Evolutionary conservation across 163 green algal species (phyloP).

Genomic region (Prototheca stagnorum): DNA sequence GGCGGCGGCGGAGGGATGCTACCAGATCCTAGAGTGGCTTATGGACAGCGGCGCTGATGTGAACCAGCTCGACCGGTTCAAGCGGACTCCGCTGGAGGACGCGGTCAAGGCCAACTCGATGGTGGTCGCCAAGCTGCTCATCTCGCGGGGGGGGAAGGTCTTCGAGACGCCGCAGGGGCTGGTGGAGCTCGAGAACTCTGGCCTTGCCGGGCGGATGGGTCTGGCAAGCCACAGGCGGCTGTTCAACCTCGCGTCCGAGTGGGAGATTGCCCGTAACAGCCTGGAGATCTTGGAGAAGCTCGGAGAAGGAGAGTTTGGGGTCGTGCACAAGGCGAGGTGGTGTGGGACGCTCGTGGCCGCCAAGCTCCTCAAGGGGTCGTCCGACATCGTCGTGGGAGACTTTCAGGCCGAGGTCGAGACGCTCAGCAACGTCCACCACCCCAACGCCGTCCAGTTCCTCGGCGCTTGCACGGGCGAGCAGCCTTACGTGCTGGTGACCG

Average conservation of each 20-base stretch:
- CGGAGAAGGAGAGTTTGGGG: slow-evolving; percentile 79
- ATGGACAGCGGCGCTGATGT: slow-evolving; percentile 41
- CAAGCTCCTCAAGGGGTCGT: slow-evolving; percentile 69
- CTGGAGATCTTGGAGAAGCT: slow-evolving; percentile 54
- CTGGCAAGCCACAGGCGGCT: too few species aligned
- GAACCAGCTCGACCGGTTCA: slow-evolving; percentile 61
- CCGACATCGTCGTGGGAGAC: slow-evolving; percentile 65
- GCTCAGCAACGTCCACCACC: slow-evolving; percentile 43
- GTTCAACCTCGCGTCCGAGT: slow-evolving; percentile 54
- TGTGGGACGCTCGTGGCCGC: slow-evolving; percentile 56
- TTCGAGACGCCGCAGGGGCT: slow-evolving; percentile 15
- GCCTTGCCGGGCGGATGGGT: slow-evolving; percentile 38
- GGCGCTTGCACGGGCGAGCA: slow-evolving; percentile 70
- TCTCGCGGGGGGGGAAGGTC: slow-evolving; percentile 52
- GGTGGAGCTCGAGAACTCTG: slow-evolving; percentile 22
- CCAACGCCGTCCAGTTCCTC: slow-evolving; percentile 58
- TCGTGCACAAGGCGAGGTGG: slow-evolving; percentile 69
- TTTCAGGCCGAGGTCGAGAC: slow-evolving; percentile 80
- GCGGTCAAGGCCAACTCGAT: slow-evolving; percentile 60
- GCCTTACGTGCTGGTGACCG: slow-evolving; percentile 81
- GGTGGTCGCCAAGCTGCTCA: slow-evolving; percentile 59
- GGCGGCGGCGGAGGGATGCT: slow-evolving; percentile 55
- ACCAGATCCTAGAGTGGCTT: slow-evolving; percentile 68
- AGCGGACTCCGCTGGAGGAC: slow-evolving; percentile 73
- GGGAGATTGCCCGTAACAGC: slow-evolving; percentile 59